Evolutionary conservation across 2,329 filamentous ascomycete genomes (phyloP).

Genomic region (Chrysoporthe deuterocubensis): DNA sequence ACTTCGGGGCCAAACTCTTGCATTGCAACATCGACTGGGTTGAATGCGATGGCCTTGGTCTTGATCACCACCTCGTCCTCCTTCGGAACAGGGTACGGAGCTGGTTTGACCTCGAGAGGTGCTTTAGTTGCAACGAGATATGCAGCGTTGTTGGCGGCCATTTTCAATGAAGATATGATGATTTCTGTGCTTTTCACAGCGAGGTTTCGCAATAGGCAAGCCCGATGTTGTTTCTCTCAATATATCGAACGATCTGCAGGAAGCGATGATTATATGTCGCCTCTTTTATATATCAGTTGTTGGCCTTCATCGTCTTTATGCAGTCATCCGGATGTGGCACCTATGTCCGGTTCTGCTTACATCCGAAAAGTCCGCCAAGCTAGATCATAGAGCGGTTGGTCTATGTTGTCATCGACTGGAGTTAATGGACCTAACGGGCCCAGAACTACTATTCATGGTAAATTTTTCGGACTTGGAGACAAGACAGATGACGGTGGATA

Average conservation of each 20-base stretch:
- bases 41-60: conserved; percentile 40
- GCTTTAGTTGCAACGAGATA: conserved; percentile 16
- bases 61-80: conserved; percentile 35
- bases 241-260: background rate
- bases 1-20: conserved; percentile 36
- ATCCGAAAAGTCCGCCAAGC: background rate
- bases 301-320: background rate
- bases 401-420: background rate
- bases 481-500: too few relatives aligned
- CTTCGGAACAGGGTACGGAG: conserved; percentile 10
- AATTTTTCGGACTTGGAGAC: background rate
- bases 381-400: background rate
- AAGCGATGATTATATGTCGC: background rate
- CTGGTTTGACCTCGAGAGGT: conserved; percentile 20
- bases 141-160: conserved; percentile 25
- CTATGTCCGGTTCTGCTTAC: conserved; percentile 1
- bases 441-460: background rate
- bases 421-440: background rate
- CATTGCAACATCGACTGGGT: conserved; percentile 39
- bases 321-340: background rate
- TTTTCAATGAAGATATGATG: background rate
- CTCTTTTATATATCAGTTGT: background rate
- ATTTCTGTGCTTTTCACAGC: background rate
- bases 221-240: background rate
- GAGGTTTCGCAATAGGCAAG: background rate